These are phyloP conservation scores for Pseudonitzschia delicatissima DNA, from an alignment of 108 stramenopile species.

Conservation along the genomic window DNA sequence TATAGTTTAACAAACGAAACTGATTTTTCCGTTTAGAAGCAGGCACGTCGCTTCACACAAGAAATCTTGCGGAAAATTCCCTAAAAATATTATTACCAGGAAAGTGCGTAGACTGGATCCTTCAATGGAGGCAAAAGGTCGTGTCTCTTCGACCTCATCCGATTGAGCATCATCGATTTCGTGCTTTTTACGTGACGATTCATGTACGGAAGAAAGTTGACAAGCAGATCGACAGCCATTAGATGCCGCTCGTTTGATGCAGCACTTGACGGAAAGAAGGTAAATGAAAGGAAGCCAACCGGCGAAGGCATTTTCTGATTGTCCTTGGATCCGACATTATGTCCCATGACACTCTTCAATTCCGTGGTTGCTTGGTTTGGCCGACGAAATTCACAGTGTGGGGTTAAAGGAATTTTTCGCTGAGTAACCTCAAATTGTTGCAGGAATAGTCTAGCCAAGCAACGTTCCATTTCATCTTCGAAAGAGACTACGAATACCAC, in stretches of 20 bases:
- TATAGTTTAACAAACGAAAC: too few relatives aligned
- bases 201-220: constrained; percentile 27
- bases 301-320: background rate
- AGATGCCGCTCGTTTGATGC: constrained; percentile 2
- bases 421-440: constrained; percentile 25
- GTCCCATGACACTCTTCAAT: background rate
- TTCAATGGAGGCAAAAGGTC: constrained; percentile 10
- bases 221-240: constrained; percentile 10
- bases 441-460: constrained; percentile 20
- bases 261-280: constrained; percentile 24
- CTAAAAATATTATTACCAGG: too few relatives aligned
- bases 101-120: background rate
- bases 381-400: constrained; percentile 27
- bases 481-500: constrained; percentile 19
- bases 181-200: constrained; percentile 22
- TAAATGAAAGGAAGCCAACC: constrained; percentile 26
- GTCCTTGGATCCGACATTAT: background rate
- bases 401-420: constrained; percentile 7
- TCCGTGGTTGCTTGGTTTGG: constrained; percentile 14
- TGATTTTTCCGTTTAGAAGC: too few relatives aligned
- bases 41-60: too few relatives aligned
- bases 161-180: constrained; percentile 12
- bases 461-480: constrained; percentile 18
- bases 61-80: too few relatives aligned
- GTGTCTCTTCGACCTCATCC: constrained; percentile 16